Base-by-base conservation (phyloP, 495 filamentous ascomycete genomes). In the Tricharina praecox region DNA sequence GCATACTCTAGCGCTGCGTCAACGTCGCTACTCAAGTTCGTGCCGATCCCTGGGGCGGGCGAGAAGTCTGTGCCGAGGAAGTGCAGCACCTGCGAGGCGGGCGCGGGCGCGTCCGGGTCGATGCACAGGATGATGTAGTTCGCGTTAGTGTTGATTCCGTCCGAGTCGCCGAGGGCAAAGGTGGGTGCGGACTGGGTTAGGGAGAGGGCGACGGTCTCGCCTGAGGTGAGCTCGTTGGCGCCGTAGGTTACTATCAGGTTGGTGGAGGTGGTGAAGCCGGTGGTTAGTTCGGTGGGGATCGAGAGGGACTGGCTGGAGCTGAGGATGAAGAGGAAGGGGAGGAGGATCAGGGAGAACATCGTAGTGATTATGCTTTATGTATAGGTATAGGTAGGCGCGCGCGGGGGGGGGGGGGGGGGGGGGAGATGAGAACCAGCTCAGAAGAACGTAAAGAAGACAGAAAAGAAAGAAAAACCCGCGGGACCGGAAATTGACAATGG, bases 61-160 rank as follows among this genome's bases (percentile, higher is more conserved):
- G 43, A 10, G 24, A 59, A 51, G 21, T 56, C 50, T 20, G 50
- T 38, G 23, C 45, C 35, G 26, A 59, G 24, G 33, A 48, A 56
- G 33, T 59, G 55, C 10, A 59, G 38, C 5, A 53, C 41, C 23
- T 59, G 53, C 15, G 23, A 23, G 13, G 40, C 41, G 23, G 30
- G 30, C 4, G 44, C 32, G 11, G 37, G 28, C 0, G 15, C 34
- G 34, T 59, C 55, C 8, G 54, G 55, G 35, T 59, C 55, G 15
- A 59, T 40, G 42, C 53, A 49, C 23, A 56, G 28, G n/a, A 59
- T 32, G 43, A 53, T 53, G 38, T 53, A 59, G 11, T 50, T 52
- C 13, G 50, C 42, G 25, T 32, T 48, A 21, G 39, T 47, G 48
- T 37, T 59, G 13, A 59, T 51, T 7, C 43, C 42, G 1, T 48